Evolutionary conservation across 2,329 filamentous ascomycete genomes (phyloP), one percentile per base, ranked within the genome.

Genomic region (Trematosphaeria pertusa): DNA sequence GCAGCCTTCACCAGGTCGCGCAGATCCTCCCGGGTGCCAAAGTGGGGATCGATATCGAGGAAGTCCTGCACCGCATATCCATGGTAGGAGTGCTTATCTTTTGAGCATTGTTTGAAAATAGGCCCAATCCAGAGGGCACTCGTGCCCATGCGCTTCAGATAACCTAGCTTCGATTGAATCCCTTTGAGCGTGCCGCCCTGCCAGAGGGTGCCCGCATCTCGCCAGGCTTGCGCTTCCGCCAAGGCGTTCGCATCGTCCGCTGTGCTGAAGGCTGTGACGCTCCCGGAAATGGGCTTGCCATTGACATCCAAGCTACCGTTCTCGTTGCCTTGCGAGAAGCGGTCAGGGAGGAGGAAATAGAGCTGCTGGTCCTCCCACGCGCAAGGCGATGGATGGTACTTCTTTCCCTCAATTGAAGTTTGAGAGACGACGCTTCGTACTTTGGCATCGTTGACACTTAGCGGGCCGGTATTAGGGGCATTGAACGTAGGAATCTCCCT

Each of bases 31-130:
- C 36, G 35, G 4, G 58, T 54, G 3, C 60, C 60, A 38, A 63
- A 60, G 18, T 54, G 49, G 9, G 46, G 48, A 33, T 63, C 58
- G 7, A 62, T 47, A 5, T 60, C 46, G 15, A 62, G 47, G 22
- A 63, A 62, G 38, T 62, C 40, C 17, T 59, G 55, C 2, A 56
- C 43, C n/a, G 43, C 50, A 40, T 63, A 63, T 15, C 60, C 60
- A 28, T 62, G 59, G 36, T 62, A 62, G 7, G 44, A 37, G 26
- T 45, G 32, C 5, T 53, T 26, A 17, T 53, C 52, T 12, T 31
- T 32, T 8, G 51, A 43, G 5, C 56, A 47, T 40, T 62, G 59
- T 32, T 61, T 61, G 48, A 61, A 62, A 10, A 62, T 53, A 9
- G 60, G 59, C 4, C 59, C 57, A 12, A 62, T 36, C 57, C 59